Evolutionary conservation across 2,329 filamentous ascomycete species (phyloP).

Genomic region (Claviceps citrina): DNA sequence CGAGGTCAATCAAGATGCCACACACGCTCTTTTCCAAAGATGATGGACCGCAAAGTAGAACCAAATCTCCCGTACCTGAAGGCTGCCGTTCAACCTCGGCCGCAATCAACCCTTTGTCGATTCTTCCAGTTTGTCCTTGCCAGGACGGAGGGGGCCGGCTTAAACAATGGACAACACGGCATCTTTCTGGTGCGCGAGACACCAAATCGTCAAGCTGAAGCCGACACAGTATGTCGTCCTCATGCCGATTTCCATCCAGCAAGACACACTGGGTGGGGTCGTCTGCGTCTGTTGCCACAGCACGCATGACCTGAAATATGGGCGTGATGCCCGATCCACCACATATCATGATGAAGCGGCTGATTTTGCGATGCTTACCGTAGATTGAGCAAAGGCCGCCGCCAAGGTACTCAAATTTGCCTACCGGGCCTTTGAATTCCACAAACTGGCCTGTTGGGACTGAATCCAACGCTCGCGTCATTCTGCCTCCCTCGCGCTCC

Average conservation of each 20-base stretch:
- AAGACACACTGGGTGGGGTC: conserved; percentile 57
- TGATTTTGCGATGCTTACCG: conserved; percentile 39
- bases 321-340: conserved; percentile 87
- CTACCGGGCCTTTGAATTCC: conserved; percentile 78
- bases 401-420: conserved; percentile 68
- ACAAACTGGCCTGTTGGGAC: conserved; percentile 57
- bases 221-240: conserved; percentile 71
- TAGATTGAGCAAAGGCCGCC: conserved; percentile 47
- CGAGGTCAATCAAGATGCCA: conserved; percentile 36
- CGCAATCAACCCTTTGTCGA: conserved; percentile 46
- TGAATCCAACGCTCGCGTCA: conserved; percentile 65
- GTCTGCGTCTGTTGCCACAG: conserved; percentile 47
- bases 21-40: conserved; percentile 55
- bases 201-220: conserved; percentile 54
- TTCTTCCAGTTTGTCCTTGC: conserved; percentile 51
- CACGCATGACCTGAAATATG: conserved; percentile 67
- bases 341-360: conserved; percentile 70
- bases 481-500: conserved; percentile 50
- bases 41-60: conserved; percentile 66
- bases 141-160: conserved; percentile 48
- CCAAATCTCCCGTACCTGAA: conserved; percentile 37
- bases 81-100: conserved; percentile 35
- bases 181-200: conserved; percentile 36
- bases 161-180: conserved; percentile 53
- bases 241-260: conserved; percentile 60